Evolutionary conservation across 345 rosid genomes (phyloP).

Genomic region (Isatis tinctoria): DNA sequence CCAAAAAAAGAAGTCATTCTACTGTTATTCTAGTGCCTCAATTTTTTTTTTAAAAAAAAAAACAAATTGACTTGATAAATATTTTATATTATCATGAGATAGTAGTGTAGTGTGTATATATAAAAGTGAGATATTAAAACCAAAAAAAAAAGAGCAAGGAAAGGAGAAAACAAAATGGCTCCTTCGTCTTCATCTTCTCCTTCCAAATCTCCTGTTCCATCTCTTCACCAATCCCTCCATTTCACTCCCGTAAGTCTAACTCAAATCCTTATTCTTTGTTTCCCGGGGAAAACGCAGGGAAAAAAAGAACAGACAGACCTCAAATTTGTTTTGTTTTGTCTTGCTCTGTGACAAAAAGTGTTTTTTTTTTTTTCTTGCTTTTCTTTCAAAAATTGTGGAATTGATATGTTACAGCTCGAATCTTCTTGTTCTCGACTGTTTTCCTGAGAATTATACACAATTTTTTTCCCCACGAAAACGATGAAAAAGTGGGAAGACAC

Average conservation of each 20-base stretch:
- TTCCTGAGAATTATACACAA: background rate
- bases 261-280: conserved; percentile 3
- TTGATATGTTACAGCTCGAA: background rate
- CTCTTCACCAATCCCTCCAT: conserved; percentile 45
- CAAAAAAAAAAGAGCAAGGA: background rate
- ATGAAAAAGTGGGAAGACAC: background rate
- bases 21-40: background rate
- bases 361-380: background rate
- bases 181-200: conserved; percentile 62
- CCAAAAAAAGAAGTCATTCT: background rate
- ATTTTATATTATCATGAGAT: conserved; percentile 14
- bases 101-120: conserved; percentile 12
- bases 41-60: background rate
- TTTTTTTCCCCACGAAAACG: background rate
- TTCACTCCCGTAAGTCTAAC: conserved; percentile 73
- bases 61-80: conserved; percentile 22
- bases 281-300: background rate
- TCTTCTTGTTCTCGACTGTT: background rate
- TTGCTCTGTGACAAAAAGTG: background rate
- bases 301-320: background rate
- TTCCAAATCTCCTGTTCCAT: conserved; percentile 51
- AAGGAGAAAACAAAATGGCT: conserved; percentile 43
- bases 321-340: conserved; percentile 8
- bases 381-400: background rate
- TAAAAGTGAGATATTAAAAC: conserved; percentile 18